These are phyloP conservation scores for Luvunga scandens DNA, from an alignment of 345 rosid genomes.

Conservation along the genomic window DNA sequence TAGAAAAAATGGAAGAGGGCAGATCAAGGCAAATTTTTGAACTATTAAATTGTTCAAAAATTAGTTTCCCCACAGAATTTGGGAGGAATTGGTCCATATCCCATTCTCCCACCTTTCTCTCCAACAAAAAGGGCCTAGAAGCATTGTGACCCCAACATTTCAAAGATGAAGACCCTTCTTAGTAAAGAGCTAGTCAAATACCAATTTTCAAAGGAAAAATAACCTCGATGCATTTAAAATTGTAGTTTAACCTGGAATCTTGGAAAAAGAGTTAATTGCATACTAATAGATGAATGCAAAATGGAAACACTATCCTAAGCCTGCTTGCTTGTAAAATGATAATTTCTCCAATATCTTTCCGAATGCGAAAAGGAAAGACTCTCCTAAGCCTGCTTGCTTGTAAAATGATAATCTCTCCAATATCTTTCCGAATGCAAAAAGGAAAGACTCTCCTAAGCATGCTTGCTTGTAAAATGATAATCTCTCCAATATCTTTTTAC, in stretches of 20 bases:
- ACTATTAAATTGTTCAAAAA: not conserved
- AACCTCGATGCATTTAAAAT: not conserved
- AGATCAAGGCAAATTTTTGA: not conserved
- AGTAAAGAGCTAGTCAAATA: not conserved
- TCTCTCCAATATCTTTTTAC: conserved; percentile 25
- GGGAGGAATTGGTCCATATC: not conserved
- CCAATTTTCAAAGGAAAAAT: not conserved
- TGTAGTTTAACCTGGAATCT: not conserved
- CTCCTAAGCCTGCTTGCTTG: not conserved
- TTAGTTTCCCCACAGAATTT: not conserved
- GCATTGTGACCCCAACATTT: not conserved
- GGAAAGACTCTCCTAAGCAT: not conserved
- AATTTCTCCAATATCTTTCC: not conserved
- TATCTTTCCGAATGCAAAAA: conserved; percentile 1
- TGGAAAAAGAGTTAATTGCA: not conserved
- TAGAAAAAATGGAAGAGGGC: not conserved
- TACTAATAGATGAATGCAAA: not conserved
- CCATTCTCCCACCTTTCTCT: not conserved
- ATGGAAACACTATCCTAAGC: not conserved
- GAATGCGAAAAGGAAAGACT: not conserved
- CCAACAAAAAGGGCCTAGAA: not conserved
- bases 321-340: not conserved
- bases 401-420: not conserved
- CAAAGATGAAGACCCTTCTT: not conserved
- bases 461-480: not conserved